A percentile compares a stretch with the other conserved stretches of the same genome.
Conservation (phyloP, 2,329 filamentous ascomycete species). For the Aspergillus clavatus region DNA sequence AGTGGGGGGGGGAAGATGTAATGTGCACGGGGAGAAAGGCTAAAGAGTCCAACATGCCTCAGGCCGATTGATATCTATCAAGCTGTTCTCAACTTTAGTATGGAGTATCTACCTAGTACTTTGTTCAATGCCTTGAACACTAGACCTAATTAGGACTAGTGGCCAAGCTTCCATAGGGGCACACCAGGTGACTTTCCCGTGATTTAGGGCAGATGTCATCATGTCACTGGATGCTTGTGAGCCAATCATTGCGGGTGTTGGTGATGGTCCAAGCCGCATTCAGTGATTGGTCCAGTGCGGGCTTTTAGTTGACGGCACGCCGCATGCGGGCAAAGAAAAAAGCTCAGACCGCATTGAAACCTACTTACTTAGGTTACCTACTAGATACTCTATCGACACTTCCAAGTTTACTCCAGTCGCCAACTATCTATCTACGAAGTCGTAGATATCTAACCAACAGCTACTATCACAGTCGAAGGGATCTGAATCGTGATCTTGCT, state of each 20-base stretch:
- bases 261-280: neutral
- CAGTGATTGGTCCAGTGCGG: conserved; percentile 5
- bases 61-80: no score
- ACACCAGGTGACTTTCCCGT: neutral
- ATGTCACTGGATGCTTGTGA: neutral
- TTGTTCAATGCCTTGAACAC: no score
- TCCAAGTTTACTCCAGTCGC: no score
- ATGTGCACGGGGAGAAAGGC: neutral
- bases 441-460: no score
- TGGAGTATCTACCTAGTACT: no score
- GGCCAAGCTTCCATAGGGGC: neutral
- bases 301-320: conserved; percentile 17
- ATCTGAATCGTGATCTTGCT: no score
- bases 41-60: no score
- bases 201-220: conserved; percentile 6
- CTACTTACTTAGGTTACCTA: no score
- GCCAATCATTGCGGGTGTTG: conserved; percentile 1
- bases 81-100: no score
- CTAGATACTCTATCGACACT: no score
- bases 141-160: neutral
- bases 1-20: neutral
- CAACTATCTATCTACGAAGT: no score
- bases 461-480: no score
- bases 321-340: conserved; percentile 34
- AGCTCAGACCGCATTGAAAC: conserved; percentile 18